phyloP scores from a whole-genome alignment of 208 protist species.

The Angomonas desouzai region DNA sequence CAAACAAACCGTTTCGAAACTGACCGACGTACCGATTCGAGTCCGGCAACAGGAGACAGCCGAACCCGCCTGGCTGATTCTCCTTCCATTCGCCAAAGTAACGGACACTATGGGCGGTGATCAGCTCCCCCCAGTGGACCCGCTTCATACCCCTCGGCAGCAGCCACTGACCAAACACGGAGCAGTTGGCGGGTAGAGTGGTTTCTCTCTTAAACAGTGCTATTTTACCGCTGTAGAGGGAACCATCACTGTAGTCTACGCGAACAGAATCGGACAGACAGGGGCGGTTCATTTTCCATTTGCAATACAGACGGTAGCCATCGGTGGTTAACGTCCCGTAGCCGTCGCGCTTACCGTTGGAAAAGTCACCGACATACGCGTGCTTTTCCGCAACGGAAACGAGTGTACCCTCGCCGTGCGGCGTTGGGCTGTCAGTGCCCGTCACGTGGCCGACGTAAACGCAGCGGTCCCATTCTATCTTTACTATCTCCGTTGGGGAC shows the following conservation, averaged over 20 bases:
- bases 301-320: conserved; percentile 52
- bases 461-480: neutral
- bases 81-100: conserved; percentile 83
- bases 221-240: conserved; percentile 59
- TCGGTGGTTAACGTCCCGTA: conserved; percentile 57
- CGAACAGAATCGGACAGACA: conserved; percentile 42
- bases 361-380: conserved; percentile 67
- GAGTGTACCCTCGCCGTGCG: conserved; percentile 64
- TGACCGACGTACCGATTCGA: conserved; percentile 73
- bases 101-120: conserved; percentile 39
- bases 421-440: conserved; percentile 30
- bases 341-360: conserved; percentile 61
- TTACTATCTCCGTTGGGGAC: neutral
- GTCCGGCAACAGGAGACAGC: conserved; percentile 49
- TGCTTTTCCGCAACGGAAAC: conserved; percentile 34
- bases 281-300: conserved; percentile 71
- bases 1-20: conserved; percentile 48
- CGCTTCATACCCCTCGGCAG: conserved; percentile 26
- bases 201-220: conserved; percentile 6
- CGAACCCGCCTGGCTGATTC: conserved; percentile 63
- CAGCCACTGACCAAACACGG: conserved; percentile 55
- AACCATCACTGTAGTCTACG: conserved; percentile 55
- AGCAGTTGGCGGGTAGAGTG: neutral
- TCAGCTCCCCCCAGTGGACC: conserved; percentile 64
- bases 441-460: conserved; percentile 1